A percentile compares a stretch with the other conserved stretches of the same genome.
Evolutionary conservation across 306 rosid genomes (phyloP).

Genomic region (Pterocarpus macrocarpus): DNA sequence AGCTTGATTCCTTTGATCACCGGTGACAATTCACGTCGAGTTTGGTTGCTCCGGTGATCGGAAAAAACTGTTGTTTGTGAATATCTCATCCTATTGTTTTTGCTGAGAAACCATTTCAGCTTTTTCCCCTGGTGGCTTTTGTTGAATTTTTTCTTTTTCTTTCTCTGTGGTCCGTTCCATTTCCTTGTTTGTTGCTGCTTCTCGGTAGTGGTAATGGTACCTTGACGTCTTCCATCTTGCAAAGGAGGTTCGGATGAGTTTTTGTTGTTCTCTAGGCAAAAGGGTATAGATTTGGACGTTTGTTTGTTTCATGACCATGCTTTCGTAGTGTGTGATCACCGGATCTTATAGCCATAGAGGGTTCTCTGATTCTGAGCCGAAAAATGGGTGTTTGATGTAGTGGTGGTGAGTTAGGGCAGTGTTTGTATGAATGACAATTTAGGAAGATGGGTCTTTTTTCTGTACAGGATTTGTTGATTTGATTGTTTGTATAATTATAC

Average conservation of each 20-base stretch:
- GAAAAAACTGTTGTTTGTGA: neutral
- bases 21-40: conserved; percentile 1
- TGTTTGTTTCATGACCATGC: neutral
- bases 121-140: neutral
- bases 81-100: neutral
- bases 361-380: conserved; percentile 34
- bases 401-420: neutral
- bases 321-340: conserved; percentile 24
- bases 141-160: neutral
- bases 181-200: conserved; percentile 17
- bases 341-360: conserved; percentile 42
- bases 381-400: conserved; percentile 13
- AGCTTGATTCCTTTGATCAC: neutral
- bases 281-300: neutral
- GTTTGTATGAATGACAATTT: neutral
- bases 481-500: neutral
- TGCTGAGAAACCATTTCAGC: neutral
- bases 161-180: neutral
- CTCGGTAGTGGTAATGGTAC: neutral
- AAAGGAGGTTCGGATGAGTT: conserved; percentile 9
- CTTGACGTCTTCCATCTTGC: neutral
- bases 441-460: conserved; percentile 15
- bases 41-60: neutral
- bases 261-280: neutral
- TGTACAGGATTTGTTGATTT: conserved; percentile 31